Evolutionary conservation across 805 yeast species (phyloP), one percentile per base, ranked within the genome.

Genomic region (Candida pseudoglaebosa): DNA sequence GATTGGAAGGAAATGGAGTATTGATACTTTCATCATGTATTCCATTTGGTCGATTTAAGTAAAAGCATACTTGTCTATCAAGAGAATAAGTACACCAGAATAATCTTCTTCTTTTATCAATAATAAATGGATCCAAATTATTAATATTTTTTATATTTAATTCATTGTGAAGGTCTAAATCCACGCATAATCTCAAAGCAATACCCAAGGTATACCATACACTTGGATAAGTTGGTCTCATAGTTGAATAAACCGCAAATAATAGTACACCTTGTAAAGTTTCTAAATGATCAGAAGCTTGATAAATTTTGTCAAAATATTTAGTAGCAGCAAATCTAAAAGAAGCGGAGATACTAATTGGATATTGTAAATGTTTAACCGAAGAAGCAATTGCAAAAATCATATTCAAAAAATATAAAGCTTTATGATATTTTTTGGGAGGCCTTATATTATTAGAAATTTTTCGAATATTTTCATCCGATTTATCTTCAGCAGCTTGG

Each of bases 171-270:
- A 89, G 65, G 1, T 95, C 96, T 43, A 89, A 59, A 58, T 89
- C 96, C 20, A 88, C 86, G 49, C 91, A 80, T 36, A 86, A 59
- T 43, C 96, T 70, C 36, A 87, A 59, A 0, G 91, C 89, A 1
- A 86, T 77, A 0, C 96, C 96, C 46, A 86, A 63, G 3, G 84
- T 78, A 55, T 86, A 86, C 97, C 97, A 89, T n/a, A 86, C 87
- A 3, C 95, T 93, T 0, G 96, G 95, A 10, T 77, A 77, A 1
- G 91, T 81, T 0, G 96, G 96, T 41, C 95, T 71, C 95, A 89
- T 87, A 24, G 83, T 70, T 1, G 95, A 78, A 54, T 84, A 89
- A 4, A 82, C 54, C 0, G 91, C 78, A 30, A 84, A 61, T 10
- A 86, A 63, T 13, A 89, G 55, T 10, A 85, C 65, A 0, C 90